phyloP scores from a whole-genome alignment of 768 basidiomycete genomes.

The Lactarius sanguifluus region DNA sequence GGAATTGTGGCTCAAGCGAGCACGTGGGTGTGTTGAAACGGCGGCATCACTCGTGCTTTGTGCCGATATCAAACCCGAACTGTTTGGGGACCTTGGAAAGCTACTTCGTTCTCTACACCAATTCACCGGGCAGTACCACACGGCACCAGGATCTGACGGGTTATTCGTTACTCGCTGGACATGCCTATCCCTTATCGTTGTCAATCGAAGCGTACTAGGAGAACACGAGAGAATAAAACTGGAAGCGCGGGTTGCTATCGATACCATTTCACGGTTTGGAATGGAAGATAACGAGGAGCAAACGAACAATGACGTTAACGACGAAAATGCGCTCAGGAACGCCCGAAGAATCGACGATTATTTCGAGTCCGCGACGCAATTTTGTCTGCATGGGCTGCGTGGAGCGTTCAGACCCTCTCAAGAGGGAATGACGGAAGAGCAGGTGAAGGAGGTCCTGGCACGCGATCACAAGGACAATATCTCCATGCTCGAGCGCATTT shows the following conservation, averaged over 20 bases:
- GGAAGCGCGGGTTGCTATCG: not conserved
- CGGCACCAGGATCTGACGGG: not conserved
- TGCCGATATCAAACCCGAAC: not conserved
- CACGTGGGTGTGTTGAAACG: not conserved
- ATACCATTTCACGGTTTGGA: not conserved
- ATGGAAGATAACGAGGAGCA: not conserved
- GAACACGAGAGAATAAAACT: not conserved
- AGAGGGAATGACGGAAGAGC: not conserved
- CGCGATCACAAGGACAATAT: not conserved
- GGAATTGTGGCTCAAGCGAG: not conserved
- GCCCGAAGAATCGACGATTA: not conserved
- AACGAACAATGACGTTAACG: not conserved
- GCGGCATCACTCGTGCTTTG: not conserved
- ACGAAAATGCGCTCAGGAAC: not conserved
- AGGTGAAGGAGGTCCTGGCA: not conserved
- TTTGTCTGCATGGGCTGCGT: not conserved
- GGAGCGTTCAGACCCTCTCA: not conserved
- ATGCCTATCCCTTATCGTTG: not conserved
- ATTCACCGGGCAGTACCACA: not conserved
- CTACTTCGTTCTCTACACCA: not conserved
- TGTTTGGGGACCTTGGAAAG: not conserved
- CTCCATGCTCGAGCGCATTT: not conserved
- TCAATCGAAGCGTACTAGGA: not conserved
- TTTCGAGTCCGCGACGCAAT: not conserved
- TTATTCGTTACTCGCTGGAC: not conserved